A percentile compares a stretch with the other conserved stretches of the same genome.
Conservation (phyloP, 169 alveolate genomes). For the Plasmodium berghei region DNA sequence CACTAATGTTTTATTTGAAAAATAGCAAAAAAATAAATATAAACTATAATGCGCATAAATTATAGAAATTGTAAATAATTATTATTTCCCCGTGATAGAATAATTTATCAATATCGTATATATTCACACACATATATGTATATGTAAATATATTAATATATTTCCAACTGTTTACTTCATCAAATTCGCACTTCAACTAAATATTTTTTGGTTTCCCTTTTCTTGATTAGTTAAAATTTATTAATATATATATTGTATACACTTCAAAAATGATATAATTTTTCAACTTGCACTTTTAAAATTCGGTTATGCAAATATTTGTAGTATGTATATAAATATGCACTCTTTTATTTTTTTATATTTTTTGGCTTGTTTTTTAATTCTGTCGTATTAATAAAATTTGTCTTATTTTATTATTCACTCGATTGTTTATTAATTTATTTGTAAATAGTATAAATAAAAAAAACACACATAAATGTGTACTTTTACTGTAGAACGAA, state of each 20-base stretch:
- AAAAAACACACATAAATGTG: constrained; percentile 1
- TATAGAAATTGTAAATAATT: constrained; percentile 10
- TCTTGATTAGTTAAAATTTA: too few species aligned
- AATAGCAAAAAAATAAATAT: not conserved
- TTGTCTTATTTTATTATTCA: not conserved
- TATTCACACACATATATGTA: constrained; percentile 1
- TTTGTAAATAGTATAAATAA: not conserved
- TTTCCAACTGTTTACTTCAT: not conserved
- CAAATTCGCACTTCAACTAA: not conserved
- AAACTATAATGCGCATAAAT: constrained; percentile 1
- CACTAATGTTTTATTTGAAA: not conserved
- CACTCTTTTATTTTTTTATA: not conserved
- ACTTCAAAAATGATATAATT: too few species aligned
- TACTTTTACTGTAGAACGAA: constrained; percentile 30
- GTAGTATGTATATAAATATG: too few species aligned
- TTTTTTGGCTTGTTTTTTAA: not conserved
- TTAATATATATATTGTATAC: too few species aligned
- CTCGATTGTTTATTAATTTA: not conserved
- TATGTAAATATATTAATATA: not conserved
- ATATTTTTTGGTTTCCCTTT: not conserved
- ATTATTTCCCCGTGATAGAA: too few species aligned
- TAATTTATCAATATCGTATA: not conserved
- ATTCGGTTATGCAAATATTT: too few species aligned
- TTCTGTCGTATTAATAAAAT: not conserved
- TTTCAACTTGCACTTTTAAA: too few species aligned